phyloP scores from a whole-genome alignment of 2,329 filamentous ascomycete species.

The Hysterium pulicare region DNA sequence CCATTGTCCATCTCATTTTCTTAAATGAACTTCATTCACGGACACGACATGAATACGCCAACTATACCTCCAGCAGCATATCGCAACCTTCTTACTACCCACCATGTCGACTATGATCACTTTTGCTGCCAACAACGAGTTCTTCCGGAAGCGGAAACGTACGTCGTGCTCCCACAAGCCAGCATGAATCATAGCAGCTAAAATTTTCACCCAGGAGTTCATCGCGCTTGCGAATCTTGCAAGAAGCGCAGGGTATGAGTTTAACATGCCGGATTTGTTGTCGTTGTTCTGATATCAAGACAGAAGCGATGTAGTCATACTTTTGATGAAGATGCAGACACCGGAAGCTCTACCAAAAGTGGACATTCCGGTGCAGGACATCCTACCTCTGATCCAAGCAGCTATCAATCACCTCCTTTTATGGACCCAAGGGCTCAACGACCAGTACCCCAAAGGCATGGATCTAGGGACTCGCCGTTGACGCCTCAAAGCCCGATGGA shows the following conservation, averaged over 20 bases:
- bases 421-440: conserved; percentile 21
- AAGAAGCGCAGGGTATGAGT: conserved; percentile 40
- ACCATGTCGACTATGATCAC: conserved; percentile 43
- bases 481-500: conserved; percentile 30
- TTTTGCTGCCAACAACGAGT: conserved; percentile 45
- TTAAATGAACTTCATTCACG: no score
- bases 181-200: no score
- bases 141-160: conserved; percentile 44
- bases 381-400: conserved; percentile 30
- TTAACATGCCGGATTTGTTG: conserved; percentile 8
- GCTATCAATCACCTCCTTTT: conserved; percentile 20
- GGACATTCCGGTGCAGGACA: conserved; percentile 25
- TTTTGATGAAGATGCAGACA: conserved; percentile 35
- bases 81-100: no score
- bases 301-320: conserved; percentile 44
- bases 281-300: conserved; percentile 17
- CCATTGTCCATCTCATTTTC: no score
- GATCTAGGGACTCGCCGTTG: no score
- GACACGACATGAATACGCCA: no score
- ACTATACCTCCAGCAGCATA: no score
- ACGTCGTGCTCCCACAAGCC: no score
- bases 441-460: conserved; percentile 21
- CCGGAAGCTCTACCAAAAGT: conserved; percentile 38
- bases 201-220: no score
- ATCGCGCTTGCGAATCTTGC: conserved; percentile 43